Conservation (phyloP, 2,329 filamentous ascomycete species). For the Talaromyces sp. region DNA sequence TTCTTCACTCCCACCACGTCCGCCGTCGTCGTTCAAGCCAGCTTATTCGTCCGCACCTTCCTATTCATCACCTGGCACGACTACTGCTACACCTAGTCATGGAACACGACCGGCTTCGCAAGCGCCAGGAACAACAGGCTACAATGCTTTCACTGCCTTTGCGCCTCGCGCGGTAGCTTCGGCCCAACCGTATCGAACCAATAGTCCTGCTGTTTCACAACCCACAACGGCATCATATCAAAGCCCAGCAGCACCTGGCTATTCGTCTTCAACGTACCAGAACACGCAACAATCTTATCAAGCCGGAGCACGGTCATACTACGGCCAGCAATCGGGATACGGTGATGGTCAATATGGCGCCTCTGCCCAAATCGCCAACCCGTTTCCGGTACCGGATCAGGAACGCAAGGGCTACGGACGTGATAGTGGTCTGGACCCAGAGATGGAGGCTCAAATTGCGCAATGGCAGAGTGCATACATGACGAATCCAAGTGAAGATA, state of each 20-base stretch:
- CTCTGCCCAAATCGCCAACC: slow-evolving; percentile 67
- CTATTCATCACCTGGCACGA: slow-evolving; percentile 23
- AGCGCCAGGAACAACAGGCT: slow-evolving; percentile 22
- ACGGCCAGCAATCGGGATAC: slow-evolving; percentile 47
- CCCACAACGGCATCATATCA: slow-evolving; percentile 22
- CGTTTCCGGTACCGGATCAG: slow-evolving; percentile 64
- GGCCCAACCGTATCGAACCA: slow-evolving; percentile 35
- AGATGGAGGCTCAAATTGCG: slow-evolving; percentile 85
- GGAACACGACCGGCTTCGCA: slow-evolving; percentile 31
- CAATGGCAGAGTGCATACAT: slow-evolving; percentile 92
- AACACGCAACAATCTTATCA: slow-evolving; percentile 36
- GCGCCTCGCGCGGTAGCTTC: slow-evolving; percentile 56
- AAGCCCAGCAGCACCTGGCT: slow-evolving; percentile 28
- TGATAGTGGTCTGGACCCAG: slow-evolving; percentile 56
- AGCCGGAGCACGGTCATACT: slow-evolving; percentile 32
- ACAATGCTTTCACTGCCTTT: slow-evolving; percentile 51
- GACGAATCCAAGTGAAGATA: slow-evolving; percentile 51
- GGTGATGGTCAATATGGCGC: slow-evolving; percentile 44
- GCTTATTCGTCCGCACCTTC: slow-evolving; percentile 46
- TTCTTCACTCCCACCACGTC: slow-evolving; percentile 70
- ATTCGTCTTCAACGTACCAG: slow-evolving; percentile 34
- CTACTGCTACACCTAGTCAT: slow-evolving; percentile 24
- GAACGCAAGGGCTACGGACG: slow-evolving; percentile 30
- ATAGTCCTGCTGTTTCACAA: slow-evolving; percentile 32
- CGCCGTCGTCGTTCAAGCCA: slow-evolving; percentile 54